phyloP scores from a whole-genome alignment of 331 rosid species.

The Stylosanthes scabra region DNA sequence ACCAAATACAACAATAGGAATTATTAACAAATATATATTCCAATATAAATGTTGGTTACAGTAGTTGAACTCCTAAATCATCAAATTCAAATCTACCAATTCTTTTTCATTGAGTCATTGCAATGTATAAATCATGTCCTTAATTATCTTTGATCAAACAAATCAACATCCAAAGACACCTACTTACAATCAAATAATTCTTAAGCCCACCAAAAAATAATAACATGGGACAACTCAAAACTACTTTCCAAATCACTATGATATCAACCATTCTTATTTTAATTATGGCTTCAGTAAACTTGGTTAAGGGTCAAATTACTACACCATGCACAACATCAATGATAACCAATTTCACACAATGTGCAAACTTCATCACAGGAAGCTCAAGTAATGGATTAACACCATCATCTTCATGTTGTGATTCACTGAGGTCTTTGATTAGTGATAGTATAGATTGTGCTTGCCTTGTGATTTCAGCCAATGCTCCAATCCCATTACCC shows the following conservation, averaged over 20 bases:
- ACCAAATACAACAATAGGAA: constrained; percentile 40
- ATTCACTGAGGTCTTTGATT: constrained; percentile 52
- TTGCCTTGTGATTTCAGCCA: constrained; percentile 65
- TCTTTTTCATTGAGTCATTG: background rate
- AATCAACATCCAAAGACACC: constrained; percentile 1
- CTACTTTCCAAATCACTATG: constrained; percentile 26
- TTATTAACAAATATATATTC: background rate
- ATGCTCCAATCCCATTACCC: constrained; percentile 62
- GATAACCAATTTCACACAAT: constrained; percentile 76
- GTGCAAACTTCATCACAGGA: constrained; percentile 72
- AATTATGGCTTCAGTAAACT: constrained; percentile 23
- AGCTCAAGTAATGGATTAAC: constrained; percentile 54
- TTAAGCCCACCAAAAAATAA: background rate
- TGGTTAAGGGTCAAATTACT: constrained; percentile 52
- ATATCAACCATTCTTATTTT: constrained; percentile 22
- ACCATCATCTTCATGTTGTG: constrained; percentile 61
- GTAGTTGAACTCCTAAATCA: constrained; percentile 74
- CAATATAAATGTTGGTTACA: constrained; percentile 35
- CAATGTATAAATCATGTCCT: constrained; percentile 36
- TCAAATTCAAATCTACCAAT: constrained; percentile 42
- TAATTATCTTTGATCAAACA: constrained; percentile 23
- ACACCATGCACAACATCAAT: constrained; percentile 61
- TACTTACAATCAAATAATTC: constrained; percentile 2
- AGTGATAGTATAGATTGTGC: constrained; percentile 59
- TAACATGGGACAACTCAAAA: constrained; percentile 47